Base-by-base conservation (phyloP, 441 rosid species). In the Croton setiger region DNA sequence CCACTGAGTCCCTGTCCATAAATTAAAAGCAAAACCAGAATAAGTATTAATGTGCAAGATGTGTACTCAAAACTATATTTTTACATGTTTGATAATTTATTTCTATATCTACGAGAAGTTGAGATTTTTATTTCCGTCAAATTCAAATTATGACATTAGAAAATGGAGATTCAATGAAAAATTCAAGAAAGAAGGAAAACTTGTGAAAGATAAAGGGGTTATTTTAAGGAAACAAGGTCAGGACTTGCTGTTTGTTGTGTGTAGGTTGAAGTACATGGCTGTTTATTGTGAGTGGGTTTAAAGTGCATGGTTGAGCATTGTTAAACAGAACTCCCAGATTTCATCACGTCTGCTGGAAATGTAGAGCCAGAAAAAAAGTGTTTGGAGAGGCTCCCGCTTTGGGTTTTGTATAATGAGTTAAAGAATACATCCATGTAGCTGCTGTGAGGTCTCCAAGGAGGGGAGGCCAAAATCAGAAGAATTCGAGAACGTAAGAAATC, bases 1-100 rank as follows among this genome's bases (percentile, higher is more conserved):
- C 96, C 99, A 76, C 98, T 90, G 59, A 95, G 87, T 64, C 96
- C 99, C 99, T 92, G 77, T 73, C 57, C 70, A 72, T 21, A 63
- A 81, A 76, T 63, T 57, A 44, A 75, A 62, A 37, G 60, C 52
- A 33, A 70, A 53, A 75, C 78, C 61, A 78, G 73, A 73, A 49
- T 23, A 58, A 45, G 47, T 33, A 17, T 64, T 23, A 11, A 51
- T 9, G 27, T 10, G 39, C 44, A 18, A 11, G 36, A 14, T 52
- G 21, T 62, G 23, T 60, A 51, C 8, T 3, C 12, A 37, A 44
- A 18, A 67, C 12, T n/a, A n/a, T 6, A 54, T 14, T n/a, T 55
- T 56, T 41, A 37, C 41, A 4, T 21, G 43, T 41, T 44, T 45
- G 3, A 54, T 23, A 6, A 39, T 55, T 67, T 67, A 11, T 7